Base-by-base conservation (phyloP, 148 eudicot species). In the Hydrangea macrophylla region DNA sequence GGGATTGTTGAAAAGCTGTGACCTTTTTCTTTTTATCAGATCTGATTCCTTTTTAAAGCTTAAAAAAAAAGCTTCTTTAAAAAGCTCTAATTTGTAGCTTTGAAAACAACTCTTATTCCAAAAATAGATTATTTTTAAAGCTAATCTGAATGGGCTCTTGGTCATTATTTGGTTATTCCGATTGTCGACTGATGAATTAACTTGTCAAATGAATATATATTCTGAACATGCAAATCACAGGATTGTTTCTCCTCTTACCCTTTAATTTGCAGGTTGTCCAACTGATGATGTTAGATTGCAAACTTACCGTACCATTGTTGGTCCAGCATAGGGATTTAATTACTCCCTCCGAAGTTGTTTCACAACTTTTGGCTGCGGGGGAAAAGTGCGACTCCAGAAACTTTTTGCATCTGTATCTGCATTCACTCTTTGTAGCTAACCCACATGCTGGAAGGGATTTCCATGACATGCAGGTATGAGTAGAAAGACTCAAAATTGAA, bases 391-490 rank as follows among this genome's bases (percentile, higher is more conserved):
- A 86, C 73, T 85, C 77, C 62, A 83, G 92, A 81, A 68, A 82
- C 76, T 81, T 80, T 68, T 65, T 93, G 76, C 85, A 86, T 80
- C 75, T 79, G 36, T 93, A 93, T 72, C 73, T 93, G 72, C 98
- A 88, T 73, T 70, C 85, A 59, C 73, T 93, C 72, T 90, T 88
- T 74, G 96, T 83, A 85, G 87, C 79, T 69, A 90, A 83, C 69
- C 90, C 92, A 32, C 86, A 88, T 84, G 92, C 86, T 69, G 98
- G 98, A 57, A 88, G 73, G 77, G 98, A 93, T 72, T 88, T 76
- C 75, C 98, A 93, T 82, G 98, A 93, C 78, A 88, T 93, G 96
- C 98, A 93, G 98, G 98, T 93, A 71, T 56, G 40, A 18, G 18
- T 33, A 62, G 45, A 45, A 33, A 50, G 26, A 42, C 30, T 45